Evolutionary conservation across 106 monocot genomes (phyloP), one percentile per base, ranked within the genome.

Genomic region (Platanthera zijinensis): DNA sequence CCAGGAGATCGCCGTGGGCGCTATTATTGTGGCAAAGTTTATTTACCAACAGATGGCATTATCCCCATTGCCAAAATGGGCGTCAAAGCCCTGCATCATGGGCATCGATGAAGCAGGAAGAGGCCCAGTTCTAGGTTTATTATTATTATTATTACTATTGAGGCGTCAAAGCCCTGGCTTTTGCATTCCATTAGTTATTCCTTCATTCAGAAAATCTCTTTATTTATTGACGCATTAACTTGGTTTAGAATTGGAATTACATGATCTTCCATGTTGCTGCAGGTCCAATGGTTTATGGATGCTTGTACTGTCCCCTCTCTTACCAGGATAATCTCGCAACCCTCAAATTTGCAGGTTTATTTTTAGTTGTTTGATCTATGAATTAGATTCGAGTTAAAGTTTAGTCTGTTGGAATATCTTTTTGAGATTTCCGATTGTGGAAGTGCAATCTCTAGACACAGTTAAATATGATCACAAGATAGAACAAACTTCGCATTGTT

Each of bases 271-370:
- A 62, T 8, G 74, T 1, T 54, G 47, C 32, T 85, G 10, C 77
- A 96, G 96, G 96, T 83, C 97, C 97, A 3, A 97, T 97, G 97
- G 97, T 97, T 64, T 97, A 97, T 82, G 97, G 97, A 32, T 97
- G 89, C 82, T 82, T 97, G 80, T 97, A 93, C 46, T 97, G 97
- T 32, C 67, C 97, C 3, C 72, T 76, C 17, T 94, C 97, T 45
- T 97, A 91, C 80, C 83, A 87, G 71, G 74, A 89, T 56, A 88
- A 91, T 22, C 91, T 97, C 4, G 74, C 80, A 53, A 81, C 89
- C 18, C 79, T 97, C 47, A 87, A 91, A 6, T 97, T 97, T 66
- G 97, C 97, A 71, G 97, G 97, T 94, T 10, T 8, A 10, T 47
- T 21, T 45, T 18, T 50, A 10, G 56, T 48, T 14, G 39, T 53